Evolutionary conservation across 1,139 yeast species (phyloP).

Genomic region (Geotrichum siamense): DNA sequence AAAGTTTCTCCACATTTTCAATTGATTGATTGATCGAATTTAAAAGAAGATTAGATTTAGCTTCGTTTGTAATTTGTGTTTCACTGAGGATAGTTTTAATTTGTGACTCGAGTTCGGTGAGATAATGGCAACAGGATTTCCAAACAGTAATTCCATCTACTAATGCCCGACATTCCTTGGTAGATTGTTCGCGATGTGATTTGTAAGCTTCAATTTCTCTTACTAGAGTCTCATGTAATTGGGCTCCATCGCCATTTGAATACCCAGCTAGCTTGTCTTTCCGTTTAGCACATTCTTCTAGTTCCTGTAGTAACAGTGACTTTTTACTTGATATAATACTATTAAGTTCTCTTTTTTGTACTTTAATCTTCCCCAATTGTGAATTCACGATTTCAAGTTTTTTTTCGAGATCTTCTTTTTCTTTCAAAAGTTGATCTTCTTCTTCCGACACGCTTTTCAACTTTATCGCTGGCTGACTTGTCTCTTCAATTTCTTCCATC

Average conservation of each 20-base stretch:
- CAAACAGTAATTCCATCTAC: constrained; percentile 27
- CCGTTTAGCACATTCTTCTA: constrained; percentile 1
- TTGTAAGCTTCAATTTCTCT: constrained; percentile 23
- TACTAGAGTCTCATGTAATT: constrained; percentile 18
- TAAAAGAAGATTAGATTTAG: constrained; percentile 1
- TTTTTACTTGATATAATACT: constrained; percentile 8
- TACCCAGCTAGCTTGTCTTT: neutral
- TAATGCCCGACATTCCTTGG: constrained; percentile 23
- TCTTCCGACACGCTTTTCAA: constrained; percentile 9
- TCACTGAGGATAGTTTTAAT: constrained; percentile 12
- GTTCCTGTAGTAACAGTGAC: constrained; percentile 8
- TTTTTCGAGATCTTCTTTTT: constrained; percentile 19
- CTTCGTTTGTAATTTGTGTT: constrained; percentile 5
- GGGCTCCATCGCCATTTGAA: constrained; percentile 6
- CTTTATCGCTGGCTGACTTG: constrained; percentile 16
- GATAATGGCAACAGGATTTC: constrained; percentile 24
- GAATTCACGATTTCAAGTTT: constrained; percentile 19
- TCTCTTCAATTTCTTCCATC: constrained; percentile 18
- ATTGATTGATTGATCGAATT: constrained; percentile 1
- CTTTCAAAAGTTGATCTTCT: constrained; percentile 8
- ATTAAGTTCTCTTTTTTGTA: constrained; percentile 1
- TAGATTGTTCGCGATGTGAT: constrained; percentile 19
- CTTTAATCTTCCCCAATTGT: constrained; percentile 1
- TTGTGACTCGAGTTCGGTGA: constrained; percentile 21
- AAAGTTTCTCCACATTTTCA: constrained; percentile 2